Evolutionary conservation across 805 yeast species (phyloP).

Genomic region (Wickerhamomyces ciferrii): DNA sequence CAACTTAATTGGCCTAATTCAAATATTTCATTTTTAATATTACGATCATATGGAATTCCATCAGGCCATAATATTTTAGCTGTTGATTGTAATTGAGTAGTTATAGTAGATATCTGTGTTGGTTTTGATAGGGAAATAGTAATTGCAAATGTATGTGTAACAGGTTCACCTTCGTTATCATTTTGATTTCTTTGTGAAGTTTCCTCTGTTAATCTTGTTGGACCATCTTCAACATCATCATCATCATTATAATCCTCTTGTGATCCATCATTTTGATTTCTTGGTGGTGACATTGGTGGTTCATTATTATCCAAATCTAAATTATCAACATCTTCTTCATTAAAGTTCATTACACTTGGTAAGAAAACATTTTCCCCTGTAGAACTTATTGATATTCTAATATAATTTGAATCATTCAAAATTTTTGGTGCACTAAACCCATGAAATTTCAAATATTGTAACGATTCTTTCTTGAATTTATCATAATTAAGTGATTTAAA

Average conservation of each 20-base stretch:
- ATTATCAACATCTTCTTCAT: conserved; percentile 23
- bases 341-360: conserved; percentile 23
- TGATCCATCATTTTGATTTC: background rate
- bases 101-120: conserved; percentile 30
- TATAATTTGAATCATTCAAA: conserved; percentile 3
- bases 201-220: conserved; percentile 22
- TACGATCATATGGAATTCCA: conserved; percentile 43
- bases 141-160: conserved; percentile 50
- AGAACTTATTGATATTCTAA: conserved; percentile 24
- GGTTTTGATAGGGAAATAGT: conserved; percentile 39
- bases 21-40: conserved; percentile 40
- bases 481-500: conserved; percentile 16
- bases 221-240: conserved; percentile 2
- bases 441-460: conserved; percentile 13
- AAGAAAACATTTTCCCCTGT: conserved; percentile 29
- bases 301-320: conserved; percentile 15
- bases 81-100: conserved; percentile 36
- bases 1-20: conserved; percentile 43
- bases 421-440: conserved; percentile 18
- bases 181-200: conserved; percentile 28
- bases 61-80: conserved; percentile 48
- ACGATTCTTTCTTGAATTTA: conserved; percentile 13
- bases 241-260: background rate
- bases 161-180: conserved; percentile 32
- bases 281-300: background rate